These are phyloP conservation scores for Papiliotrema laurentii DNA, from an alignment of 1,284 basidiomycete genomes.

Conservation along the genomic window DNA sequence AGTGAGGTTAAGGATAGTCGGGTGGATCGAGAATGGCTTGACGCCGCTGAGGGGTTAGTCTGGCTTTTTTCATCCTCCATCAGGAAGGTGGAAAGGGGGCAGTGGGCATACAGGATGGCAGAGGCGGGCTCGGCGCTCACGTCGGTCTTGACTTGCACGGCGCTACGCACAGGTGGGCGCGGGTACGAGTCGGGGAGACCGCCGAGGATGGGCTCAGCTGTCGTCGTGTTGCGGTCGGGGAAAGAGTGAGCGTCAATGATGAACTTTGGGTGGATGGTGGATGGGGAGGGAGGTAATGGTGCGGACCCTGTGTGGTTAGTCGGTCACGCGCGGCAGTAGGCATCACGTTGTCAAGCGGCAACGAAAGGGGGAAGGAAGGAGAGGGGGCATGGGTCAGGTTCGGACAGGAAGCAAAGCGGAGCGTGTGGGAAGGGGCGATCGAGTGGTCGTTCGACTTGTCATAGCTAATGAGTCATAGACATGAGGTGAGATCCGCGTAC, in stretches of 20 bases:
- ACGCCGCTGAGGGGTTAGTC: conserved; percentile 9
- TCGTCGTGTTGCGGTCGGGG: conserved; percentile 7
- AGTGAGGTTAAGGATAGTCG: conserved; percentile 29
- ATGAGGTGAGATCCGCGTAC: conserved; percentile 14
- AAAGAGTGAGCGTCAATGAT: conserved; percentile 39
- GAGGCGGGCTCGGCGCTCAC: conserved; percentile 17
- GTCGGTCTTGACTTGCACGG: conserved; percentile 30
- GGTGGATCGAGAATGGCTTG: conserved; percentile 32
- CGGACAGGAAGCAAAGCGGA: no score
- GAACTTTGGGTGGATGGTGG: conserved; percentile 32
- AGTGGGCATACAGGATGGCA: conserved; percentile 15
- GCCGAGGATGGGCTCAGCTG: conserved; percentile 13
- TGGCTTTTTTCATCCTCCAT: background rate
- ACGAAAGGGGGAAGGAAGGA: background rate
- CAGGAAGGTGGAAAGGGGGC: background rate
- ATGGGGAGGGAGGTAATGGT: conserved; percentile 32
- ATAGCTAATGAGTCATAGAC: background rate
- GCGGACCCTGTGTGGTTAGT: conserved; percentile 31
- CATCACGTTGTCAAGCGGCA: background rate
- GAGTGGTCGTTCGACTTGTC: no score
- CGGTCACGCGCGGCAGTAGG: background rate
- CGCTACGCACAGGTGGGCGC: conserved; percentile 19
- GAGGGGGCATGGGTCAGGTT: background rate
- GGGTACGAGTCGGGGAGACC: conserved; percentile 14
- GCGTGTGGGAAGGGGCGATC: no score